phyloP scores from a whole-genome alignment of 108 stramenopile genomes.

The Nitzschia inconspicua region DNA sequence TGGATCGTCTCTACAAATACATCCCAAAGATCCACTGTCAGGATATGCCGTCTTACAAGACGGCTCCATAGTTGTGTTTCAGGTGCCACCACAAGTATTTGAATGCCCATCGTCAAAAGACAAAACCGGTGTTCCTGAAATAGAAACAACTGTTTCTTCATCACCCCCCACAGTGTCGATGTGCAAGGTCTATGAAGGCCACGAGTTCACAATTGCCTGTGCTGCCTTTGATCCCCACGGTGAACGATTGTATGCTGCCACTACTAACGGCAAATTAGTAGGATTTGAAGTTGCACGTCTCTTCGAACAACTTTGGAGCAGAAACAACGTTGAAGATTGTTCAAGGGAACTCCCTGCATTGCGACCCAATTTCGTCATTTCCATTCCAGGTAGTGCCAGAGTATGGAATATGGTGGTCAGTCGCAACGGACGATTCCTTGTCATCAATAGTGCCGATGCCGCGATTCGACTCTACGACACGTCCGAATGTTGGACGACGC shows the following conservation, averaged over 20 bases:
- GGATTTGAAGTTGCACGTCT: constrained; percentile 40
- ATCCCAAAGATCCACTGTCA: constrained; percentile 45
- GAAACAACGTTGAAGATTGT: not conserved
- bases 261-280: constrained; percentile 52
- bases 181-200: constrained; percentile 10
- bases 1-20: constrained; percentile 55
- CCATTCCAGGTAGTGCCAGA: constrained; percentile 54
- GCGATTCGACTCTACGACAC: constrained; percentile 63
- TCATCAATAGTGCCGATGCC: constrained; percentile 69
- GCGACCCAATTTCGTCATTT: constrained; percentile 31
- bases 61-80: constrained; percentile 60
- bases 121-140: not conserved
- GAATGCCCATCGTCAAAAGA: constrained; percentile 15
- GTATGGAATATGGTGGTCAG: constrained; percentile 60
- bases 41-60: constrained; percentile 62
- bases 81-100: constrained; percentile 40
- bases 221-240: constrained; percentile 66
- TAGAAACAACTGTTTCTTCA: not conserved
- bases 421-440: constrained; percentile 56
- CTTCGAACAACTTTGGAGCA: constrained; percentile 12
- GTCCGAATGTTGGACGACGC: constrained; percentile 43
- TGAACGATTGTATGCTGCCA: constrained; percentile 60
- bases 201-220: constrained; percentile 34
- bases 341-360: constrained; percentile 24
- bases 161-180: not conserved